These are phyloP conservation scores for Colletotrichum sp. DNA, from an alignment of 2,329 filamentous ascomycete species.

Conservation along the genomic window DNA sequence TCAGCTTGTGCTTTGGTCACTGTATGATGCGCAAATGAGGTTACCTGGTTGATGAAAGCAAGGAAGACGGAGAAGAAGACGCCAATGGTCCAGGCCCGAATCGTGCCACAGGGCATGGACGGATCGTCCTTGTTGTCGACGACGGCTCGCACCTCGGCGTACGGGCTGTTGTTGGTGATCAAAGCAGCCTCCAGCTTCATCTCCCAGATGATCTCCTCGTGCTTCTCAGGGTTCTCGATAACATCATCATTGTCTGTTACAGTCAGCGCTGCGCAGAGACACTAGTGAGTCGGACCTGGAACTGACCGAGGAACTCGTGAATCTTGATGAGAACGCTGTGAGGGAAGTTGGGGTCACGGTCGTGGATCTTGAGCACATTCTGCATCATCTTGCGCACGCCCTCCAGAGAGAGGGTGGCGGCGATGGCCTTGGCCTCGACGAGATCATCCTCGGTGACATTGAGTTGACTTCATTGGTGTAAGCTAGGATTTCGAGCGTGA, in stretches of 20 bases:
- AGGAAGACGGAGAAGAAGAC: slow-evolving; percentile 54
- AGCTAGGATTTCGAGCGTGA: background rate
- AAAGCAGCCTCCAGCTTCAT: slow-evolving; percentile 61
- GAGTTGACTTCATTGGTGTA: slow-evolving; percentile 23
- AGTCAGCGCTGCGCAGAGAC: background rate
- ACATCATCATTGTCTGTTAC: slow-evolving; percentile 28
- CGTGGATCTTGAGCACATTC: slow-evolving; percentile 43
- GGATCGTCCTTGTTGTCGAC: slow-evolving; percentile 61
- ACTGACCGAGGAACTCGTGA: slow-evolving; percentile 44
- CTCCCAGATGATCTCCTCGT: slow-evolving; percentile 53
- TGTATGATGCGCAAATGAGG: background rate
- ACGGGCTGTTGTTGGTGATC: slow-evolving; percentile 61
- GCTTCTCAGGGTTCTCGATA: slow-evolving; percentile 47
- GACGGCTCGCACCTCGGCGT: slow-evolving; percentile 61
- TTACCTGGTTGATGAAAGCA: slow-evolving; percentile 55
- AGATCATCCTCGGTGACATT: slow-evolving; percentile 47
- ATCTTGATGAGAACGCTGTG: slow-evolving; percentile 43
- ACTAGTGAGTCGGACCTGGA: slow-evolving; percentile 27
- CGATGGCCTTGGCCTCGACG: slow-evolving; percentile 46
- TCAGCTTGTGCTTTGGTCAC: background rate
- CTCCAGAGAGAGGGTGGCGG: slow-evolving; percentile 36
- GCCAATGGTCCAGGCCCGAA: slow-evolving; percentile 60
- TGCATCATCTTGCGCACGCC: slow-evolving; percentile 42
- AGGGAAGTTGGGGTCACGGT: slow-evolving; percentile 49
- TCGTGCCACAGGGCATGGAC: slow-evolving; percentile 54